Evolutionary conservation across 2,329 filamentous ascomycete genomes (phyloP), one percentile per base, ranked within the genome.

Genomic region (Ceratocystis lukuohia): DNA sequence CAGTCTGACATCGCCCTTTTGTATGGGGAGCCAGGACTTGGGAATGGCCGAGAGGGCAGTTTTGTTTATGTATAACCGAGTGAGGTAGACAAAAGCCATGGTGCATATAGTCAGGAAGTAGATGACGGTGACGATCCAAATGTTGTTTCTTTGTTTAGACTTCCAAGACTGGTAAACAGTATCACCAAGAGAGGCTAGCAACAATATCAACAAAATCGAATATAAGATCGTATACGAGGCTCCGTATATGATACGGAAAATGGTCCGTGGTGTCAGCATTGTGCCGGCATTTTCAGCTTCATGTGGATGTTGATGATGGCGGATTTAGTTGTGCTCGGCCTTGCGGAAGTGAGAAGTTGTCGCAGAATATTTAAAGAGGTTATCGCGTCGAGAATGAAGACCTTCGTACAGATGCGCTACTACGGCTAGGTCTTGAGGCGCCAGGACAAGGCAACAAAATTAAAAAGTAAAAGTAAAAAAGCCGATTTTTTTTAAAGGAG

Each of bases 61-160:
- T 69, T 89, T 85, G 72, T 90, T 95, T 65, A 93, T 89, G 76
- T 93, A 96, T 22, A 96, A 82, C n/a, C 94, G 82, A 65, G 86
- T 84, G 66, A 86, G 82, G 74, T 96, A 96, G 71, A 96, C 84
- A 71, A 96, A 84, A 57, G 84, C 75, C 56, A 90, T 83, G 65
- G 91, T 77, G 59, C 89, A 69, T 59, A 88, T 79, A 15, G 90
- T 91, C 61, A 91, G 77, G 66, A 92, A 76, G 73, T 95, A 95
- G 71, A 83, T 82, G 68, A 88, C 85, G 65, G 84, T 83, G 70
- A 96, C 84, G 72, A 94, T 87, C 77, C 94, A 88, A 72, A 95
- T 84, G 75, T 96, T 94, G 75, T 89, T 89, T 63, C 85, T 78
- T 71, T 91, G 87, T 64, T 77, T 71, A 66, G 84, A 85, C 44